These are phyloP conservation scores for Ophiostoma pallidulum DNA, from an alignment of 2,329 filamentous ascomycete genomes.

Conservation along the genomic window DNA sequence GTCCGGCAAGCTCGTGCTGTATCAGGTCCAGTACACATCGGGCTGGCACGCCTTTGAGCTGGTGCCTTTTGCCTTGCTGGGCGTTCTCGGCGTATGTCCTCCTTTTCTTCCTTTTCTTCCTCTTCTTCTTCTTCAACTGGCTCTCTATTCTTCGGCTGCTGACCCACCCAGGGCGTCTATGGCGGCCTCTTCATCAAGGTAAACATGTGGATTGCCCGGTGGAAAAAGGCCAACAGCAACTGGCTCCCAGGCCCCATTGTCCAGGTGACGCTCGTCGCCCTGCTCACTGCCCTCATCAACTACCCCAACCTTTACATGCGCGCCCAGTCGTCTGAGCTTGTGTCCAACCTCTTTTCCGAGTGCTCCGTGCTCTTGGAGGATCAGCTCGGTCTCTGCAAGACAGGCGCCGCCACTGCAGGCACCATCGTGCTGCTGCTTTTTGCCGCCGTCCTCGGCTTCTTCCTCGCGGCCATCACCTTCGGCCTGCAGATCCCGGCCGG, in stretches of 20 bases:
- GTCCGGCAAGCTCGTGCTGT: slow-evolving; percentile 89
- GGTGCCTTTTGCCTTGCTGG: slow-evolving; percentile 75
- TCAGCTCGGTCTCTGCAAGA: slow-evolving; percentile 82
- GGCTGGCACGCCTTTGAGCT: slow-evolving; percentile 95
- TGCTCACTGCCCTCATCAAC: slow-evolving; percentile 80
- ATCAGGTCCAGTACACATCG: slow-evolving; percentile 86
- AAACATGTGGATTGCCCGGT: slow-evolving; percentile 78
- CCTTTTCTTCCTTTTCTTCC: not conserved
- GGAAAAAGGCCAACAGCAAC: slow-evolving; percentile 54
- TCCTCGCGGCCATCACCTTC: slow-evolving; percentile 81
- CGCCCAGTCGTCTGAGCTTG: slow-evolving; percentile 81
- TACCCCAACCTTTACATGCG: slow-evolving; percentile 97
- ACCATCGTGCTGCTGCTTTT: slow-evolving; percentile 77
- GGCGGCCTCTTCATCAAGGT: slow-evolving; percentile 90
- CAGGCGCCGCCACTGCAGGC: slow-evolving; percentile 68
- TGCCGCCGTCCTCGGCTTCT: slow-evolving; percentile 73
- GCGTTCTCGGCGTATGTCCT: slow-evolving; percentile 58
- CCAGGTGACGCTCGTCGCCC: slow-evolving; percentile 71
- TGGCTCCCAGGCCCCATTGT: slow-evolving; percentile 63
- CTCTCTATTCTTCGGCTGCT: too few relatives aligned
- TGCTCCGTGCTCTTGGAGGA: slow-evolving; percentile 77
- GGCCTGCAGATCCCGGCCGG: slow-evolving; percentile 90
- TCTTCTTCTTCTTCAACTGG: too few relatives aligned
- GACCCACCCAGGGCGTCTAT: slow-evolving; percentile 60
- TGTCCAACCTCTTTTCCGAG: slow-evolving; percentile 85